Evolutionary conservation across 2,329 filamentous ascomycete species (phyloP), one percentile per base, ranked within the genome.

Genomic region (Aspergillus terreus): DNA sequence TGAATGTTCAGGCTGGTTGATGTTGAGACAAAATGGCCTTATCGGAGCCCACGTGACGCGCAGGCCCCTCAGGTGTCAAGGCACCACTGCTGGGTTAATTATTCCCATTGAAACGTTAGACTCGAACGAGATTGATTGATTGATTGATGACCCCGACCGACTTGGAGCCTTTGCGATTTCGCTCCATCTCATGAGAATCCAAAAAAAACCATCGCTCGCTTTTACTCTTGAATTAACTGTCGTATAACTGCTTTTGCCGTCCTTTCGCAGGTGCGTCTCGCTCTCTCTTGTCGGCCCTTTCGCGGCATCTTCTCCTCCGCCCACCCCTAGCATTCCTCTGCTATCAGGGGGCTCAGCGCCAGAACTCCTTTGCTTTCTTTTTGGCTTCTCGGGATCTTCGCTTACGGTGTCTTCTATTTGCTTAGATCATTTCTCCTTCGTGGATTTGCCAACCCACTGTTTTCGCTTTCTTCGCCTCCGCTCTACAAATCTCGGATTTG

Each of bases 1-100:
- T 30, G 27, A 30, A 30, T 30, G 27, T 30, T 10, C 27, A 30
- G 7, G 27, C 10, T 30, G 27, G 7, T 10, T 9, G 27, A 30
- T 30, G 25, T 30, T 30, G 35, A 23, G 25, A 15, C 36, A 40
- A 17, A 47, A 47, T 12, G 38, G 33, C 43, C 56, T 54, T 59
- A 55, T 58, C 50, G n/a, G 42, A 21, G 19, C 19, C 47, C 60
- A 63, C 60, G 59, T 60, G 60, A 59, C 49, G 35, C 14, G 14
- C 14, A 4, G 14, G 14, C 15, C 35, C 15, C 35, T 38, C 35
- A 35, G 50, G 40, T 33, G 50, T 48, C 43, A 25, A 50, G 51
- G 54, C 51, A 55, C 57, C 50, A 55, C 38, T 49, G 54, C 38
- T 48, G 49, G 50, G 56, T 52, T 46, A 51, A 53, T 17, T 57